A percentile compares a stretch with the other conserved stretches of the same genome.
phyloP scores from a whole-genome alignment of 139 green algal species.

The Closterium sp. region DNA sequence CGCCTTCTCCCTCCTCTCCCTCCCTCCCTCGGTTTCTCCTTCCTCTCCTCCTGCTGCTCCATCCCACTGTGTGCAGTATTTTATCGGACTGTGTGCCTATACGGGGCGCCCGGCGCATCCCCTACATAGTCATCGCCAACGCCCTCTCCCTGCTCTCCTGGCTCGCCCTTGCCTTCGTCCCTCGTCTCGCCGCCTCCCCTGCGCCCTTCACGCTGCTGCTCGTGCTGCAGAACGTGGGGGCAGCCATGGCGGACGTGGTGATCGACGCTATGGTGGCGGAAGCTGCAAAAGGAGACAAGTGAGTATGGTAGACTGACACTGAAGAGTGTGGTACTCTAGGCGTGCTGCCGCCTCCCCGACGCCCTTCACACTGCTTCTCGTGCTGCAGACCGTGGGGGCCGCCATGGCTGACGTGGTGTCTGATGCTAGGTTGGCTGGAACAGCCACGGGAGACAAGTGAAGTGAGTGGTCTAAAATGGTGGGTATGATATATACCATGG shows the following conservation, averaged over 20 bases:
- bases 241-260: constrained; percentile 83
- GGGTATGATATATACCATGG: too few relatives aligned
- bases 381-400: too few relatives aligned
- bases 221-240: constrained; percentile 67
- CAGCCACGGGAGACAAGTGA: too few relatives aligned
- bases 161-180: not conserved
- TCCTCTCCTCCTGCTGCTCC: not conserved
- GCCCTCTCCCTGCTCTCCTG: constrained; percentile 82
- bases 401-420: too few relatives aligned
- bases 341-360: too few relatives aligned
- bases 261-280: constrained; percentile 96
- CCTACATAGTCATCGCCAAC: constrained; percentile 71
- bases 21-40: not conserved
- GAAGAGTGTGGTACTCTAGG: too few relatives aligned
- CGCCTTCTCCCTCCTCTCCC: constrained; percentile 82
- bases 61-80: constrained; percentile 8
- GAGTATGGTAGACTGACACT: not conserved
- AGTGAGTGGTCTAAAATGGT: too few relatives aligned
- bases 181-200: not conserved
- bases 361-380: too few relatives aligned
- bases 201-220: constrained; percentile 57
- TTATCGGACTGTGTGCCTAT: constrained; percentile 33
- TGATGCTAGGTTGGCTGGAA: too few relatives aligned
- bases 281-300: constrained; percentile 25
- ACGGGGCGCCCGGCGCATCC: not conserved